phyloP scores from a whole-genome alignment of 345 rosid genomes.

The Pugionium cornutum region DNA sequence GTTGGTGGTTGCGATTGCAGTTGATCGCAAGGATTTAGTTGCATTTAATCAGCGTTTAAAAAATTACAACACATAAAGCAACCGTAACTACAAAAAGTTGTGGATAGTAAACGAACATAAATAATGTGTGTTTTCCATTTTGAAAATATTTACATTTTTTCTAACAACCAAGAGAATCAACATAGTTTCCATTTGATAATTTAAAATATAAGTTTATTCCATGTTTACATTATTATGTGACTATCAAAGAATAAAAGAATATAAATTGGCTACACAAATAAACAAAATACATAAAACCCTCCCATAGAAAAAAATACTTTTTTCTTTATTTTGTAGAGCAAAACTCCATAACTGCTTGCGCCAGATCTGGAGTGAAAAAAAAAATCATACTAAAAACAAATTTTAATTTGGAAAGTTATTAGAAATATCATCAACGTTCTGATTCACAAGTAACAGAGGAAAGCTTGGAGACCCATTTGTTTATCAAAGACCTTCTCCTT shows the following conservation, averaged over 20 bases:
- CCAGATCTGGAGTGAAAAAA: conserved; percentile 30
- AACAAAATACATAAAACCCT: conserved; percentile 16
- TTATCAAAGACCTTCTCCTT: conserved; percentile 38
- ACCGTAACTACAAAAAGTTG: too few relatives aligned
- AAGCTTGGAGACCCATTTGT: conserved; percentile 50
- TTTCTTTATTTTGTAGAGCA: conserved; percentile 24
- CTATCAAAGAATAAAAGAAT: conserved; percentile 31
- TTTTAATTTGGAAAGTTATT: background rate
- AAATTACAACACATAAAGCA: too few relatives aligned
- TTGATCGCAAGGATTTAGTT: too few relatives aligned
- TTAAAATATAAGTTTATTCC: background rate
- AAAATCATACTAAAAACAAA: conserved; percentile 15
- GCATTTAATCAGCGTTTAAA: too few relatives aligned
- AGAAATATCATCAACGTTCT: conserved; percentile 36
- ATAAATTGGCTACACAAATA: conserved; percentile 10
- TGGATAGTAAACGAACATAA: too few relatives aligned
- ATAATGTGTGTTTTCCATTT: too few relatives aligned
- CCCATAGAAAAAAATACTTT: background rate
- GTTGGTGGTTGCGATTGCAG: too few relatives aligned
- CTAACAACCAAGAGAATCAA: too few relatives aligned
- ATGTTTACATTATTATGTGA: conserved; percentile 6
- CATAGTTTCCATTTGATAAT: too few relatives aligned
- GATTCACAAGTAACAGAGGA: conserved; percentile 36
- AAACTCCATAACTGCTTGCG: conserved; percentile 26
- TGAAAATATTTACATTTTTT: too few relatives aligned